A percentile compares a stretch with the other conserved stretches of the same genome.
These are phyloP conservation scores for Teratosphaeriaceae sp. DNA, from an alignment of 2,329 filamentous ascomycete genomes.

Conservation along the genomic window DNA sequence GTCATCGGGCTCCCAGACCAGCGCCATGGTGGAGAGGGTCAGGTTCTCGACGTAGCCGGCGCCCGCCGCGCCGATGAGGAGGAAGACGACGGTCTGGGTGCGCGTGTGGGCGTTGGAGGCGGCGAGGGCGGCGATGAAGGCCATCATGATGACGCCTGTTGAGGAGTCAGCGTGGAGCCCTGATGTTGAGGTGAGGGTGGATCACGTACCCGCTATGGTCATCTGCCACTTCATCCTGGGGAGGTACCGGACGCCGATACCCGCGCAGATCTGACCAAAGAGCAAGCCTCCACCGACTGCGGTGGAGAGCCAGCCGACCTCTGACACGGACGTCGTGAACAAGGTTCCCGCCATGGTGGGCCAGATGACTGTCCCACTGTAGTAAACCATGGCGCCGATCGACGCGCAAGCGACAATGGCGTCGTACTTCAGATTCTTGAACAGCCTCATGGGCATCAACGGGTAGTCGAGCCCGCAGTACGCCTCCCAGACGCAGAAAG, in stretches of 20 bases:
- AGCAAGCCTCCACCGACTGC: constrained; percentile 10
- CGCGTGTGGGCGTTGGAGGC: constrained; percentile 5
- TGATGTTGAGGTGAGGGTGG: background rate
- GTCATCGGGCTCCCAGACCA: constrained; percentile 14
- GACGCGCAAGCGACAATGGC: constrained; percentile 28
- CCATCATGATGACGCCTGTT: constrained; percentile 8
- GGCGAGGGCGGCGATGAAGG: constrained; percentile 10
- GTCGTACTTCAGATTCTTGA: constrained; percentile 26
- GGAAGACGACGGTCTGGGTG: constrained; percentile 8
- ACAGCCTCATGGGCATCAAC: constrained; percentile 24
- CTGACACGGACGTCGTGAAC: constrained; percentile 8
- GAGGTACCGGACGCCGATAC: constrained; percentile 9
- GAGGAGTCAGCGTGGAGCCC: too few species aligned
- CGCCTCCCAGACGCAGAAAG: constrained; percentile 13
- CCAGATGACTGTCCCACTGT: constrained; percentile 15
- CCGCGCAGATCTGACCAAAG: constrained; percentile 12
- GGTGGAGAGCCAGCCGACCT: constrained; percentile 11
- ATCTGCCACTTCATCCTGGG: constrained; percentile 14
- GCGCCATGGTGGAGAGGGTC: constrained; percentile 11
- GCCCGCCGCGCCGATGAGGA: constrained; percentile 9
- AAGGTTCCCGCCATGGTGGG: constrained; percentile 10
- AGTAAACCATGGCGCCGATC: constrained; percentile 30
- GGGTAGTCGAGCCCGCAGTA: constrained; percentile 24
- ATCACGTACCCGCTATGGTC: background rate
- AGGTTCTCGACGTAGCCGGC: constrained; percentile 13